Base-by-base conservation (phyloP, 2,329 filamentous ascomycete genomes). In the Sporothrix brasiliensis region DNA sequence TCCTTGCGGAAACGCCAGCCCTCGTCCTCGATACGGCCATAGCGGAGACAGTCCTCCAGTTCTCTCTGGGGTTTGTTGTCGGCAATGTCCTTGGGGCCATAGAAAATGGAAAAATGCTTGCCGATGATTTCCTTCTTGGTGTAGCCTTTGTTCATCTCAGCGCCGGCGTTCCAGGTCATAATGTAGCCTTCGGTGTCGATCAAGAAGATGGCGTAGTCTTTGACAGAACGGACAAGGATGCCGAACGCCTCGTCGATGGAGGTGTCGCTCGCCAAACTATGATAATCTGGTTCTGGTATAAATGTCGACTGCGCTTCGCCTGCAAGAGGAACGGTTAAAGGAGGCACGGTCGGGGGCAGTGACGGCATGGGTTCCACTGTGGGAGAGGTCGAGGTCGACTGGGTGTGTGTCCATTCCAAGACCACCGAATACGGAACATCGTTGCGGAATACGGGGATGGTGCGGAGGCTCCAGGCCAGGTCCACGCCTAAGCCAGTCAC, bases 171-270 rank as follows among this genome's bases (percentile, higher is more conserved):
- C 87, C 86, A 88, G 0, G 86, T 88, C 1, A 81, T 81, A 19
- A 89, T 82, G 73, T 83, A 79, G n/a, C 87, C 87, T 3, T 79
- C 77, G 0, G 84, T 81, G 68, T 88, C 86, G 39, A 89, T 81
- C 79, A 88, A 85, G 75, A 88, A 90, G 72, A 89, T 89, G 70
- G 87, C 87, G 74, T 88, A 88, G 72, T 88, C 86, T 77, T 85
- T 87, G 74, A 88, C 85, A 0, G 84, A 86, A 73, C 89, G 84
- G 49, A 89, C 81, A 44, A 91, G 79, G 52, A 89, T 85, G n/a
- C 85, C 85, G 75, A 88, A 89, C 4, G 83, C 83, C 74, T 87
- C 85, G 74, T 73, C 71, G 3, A 30, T 30, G 14, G 72, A 56
- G 9, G 71, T 53, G n/a, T 67, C 50, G 39, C 67, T 56, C 6